Evolutionary conservation across 495 filamentous ascomycete species (phyloP).

Genomic region (Arthonia radiata): DNA sequence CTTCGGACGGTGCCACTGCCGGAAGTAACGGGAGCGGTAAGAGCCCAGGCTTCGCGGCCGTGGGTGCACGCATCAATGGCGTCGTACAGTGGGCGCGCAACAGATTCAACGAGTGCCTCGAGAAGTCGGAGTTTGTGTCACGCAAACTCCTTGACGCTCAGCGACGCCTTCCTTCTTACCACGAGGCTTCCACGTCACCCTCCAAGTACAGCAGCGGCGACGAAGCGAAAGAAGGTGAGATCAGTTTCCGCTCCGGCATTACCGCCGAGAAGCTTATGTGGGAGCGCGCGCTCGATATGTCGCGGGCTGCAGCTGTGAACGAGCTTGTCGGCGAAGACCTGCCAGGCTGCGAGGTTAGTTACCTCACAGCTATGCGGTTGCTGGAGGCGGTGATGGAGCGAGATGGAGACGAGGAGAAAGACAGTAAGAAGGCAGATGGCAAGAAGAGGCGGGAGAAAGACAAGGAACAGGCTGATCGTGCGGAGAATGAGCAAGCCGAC

Average conservation of each 20-base stretch:
- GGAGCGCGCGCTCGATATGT: slow-evolving; percentile 92
- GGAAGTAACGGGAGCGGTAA: too few species aligned
- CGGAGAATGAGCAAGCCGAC: slow-evolving; percentile 9
- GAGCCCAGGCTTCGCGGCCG: too few species aligned
- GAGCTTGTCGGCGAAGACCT: slow-evolving; percentile 85
- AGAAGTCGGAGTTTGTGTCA: slow-evolving; percentile 80
- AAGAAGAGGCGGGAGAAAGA: slow-evolving; percentile 67
- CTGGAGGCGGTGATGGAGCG: slow-evolving; percentile 79
- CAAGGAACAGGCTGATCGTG: slow-evolving; percentile 4
- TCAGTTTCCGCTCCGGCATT: slow-evolving; percentile 47
- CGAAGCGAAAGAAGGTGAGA: slow-evolving; percentile 32
- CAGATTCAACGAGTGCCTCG: slow-evolving; percentile 87
- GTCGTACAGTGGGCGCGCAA: slow-evolving; percentile 84
- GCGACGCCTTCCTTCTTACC: slow-evolving; percentile 54
- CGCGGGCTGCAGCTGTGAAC: slow-evolving; percentile 73
- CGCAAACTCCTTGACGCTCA: slow-evolving; percentile 73
- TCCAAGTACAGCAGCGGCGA: slow-evolving; percentile 15
- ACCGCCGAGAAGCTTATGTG: slow-evolving; percentile 97
- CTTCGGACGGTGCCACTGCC: too few species aligned
- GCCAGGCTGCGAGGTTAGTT: slow-evolving; percentile 70
- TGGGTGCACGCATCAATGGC: slow-evolving; percentile 61
- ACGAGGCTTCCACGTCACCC: slow-evolving; percentile 30
- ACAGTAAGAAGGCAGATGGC: slow-evolving; percentile 8
- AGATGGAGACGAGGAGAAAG: slow-evolving; percentile 32
- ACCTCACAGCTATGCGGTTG: slow-evolving; percentile 77